Percentiles rank a stretch among this genome's conserved stretches.
Evolutionary conservation across 2,329 filamentous ascomycete genomes (phyloP).

Genomic region (Aspergillus carbonarius): DNA sequence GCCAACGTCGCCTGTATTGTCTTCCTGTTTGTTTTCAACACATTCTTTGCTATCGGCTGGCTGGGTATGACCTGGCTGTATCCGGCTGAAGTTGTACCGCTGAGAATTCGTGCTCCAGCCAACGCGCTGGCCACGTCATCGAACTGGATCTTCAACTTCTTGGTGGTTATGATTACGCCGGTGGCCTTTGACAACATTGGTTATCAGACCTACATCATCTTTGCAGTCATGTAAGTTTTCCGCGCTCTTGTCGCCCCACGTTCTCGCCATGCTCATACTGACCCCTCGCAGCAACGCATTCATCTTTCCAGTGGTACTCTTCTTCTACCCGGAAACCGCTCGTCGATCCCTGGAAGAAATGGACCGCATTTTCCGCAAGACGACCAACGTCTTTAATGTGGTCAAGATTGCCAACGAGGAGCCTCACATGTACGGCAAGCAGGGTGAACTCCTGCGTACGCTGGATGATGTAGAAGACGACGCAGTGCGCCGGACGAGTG

Average conservation of each 20-base stretch:
- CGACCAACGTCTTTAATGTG: slow-evolving; percentile 49
- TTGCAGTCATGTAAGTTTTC: slow-evolving; percentile 52
- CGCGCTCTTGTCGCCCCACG: neutral
- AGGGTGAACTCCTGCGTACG: slow-evolving; percentile 56
- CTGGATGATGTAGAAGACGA: slow-evolving; percentile 50
- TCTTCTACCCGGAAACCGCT: slow-evolving; percentile 63
- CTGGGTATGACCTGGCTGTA: slow-evolving; percentile 60
- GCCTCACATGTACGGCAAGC: slow-evolving; percentile 59
- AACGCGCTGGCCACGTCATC: slow-evolving; percentile 64
- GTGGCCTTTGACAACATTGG: slow-evolving; percentile 57
- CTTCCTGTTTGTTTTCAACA: slow-evolving; percentile 64
- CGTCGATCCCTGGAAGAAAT: slow-evolving; percentile 66
- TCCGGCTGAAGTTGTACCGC: slow-evolving; percentile 52
- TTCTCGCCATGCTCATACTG: slow-evolving; percentile 4
- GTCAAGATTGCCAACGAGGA: slow-evolving; percentile 52
- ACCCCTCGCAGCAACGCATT: slow-evolving; percentile 46
- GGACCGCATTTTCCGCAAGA: slow-evolving; percentile 65
- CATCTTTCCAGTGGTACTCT: slow-evolving; percentile 58
- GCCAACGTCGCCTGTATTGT: slow-evolving; percentile 31
- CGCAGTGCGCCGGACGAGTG: slow-evolving; percentile 34
- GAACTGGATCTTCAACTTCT: slow-evolving; percentile 63
- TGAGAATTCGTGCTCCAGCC: slow-evolving; percentile 61
- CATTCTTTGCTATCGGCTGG: slow-evolving; percentile 66
- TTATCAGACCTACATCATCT: slow-evolving; percentile 58
- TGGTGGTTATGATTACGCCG: slow-evolving; percentile 67